These are phyloP conservation scores for Cystobasidium slooffiae DNA, from an alignment of 1,284 basidiomycete species.

Conservation along the genomic window DNA sequence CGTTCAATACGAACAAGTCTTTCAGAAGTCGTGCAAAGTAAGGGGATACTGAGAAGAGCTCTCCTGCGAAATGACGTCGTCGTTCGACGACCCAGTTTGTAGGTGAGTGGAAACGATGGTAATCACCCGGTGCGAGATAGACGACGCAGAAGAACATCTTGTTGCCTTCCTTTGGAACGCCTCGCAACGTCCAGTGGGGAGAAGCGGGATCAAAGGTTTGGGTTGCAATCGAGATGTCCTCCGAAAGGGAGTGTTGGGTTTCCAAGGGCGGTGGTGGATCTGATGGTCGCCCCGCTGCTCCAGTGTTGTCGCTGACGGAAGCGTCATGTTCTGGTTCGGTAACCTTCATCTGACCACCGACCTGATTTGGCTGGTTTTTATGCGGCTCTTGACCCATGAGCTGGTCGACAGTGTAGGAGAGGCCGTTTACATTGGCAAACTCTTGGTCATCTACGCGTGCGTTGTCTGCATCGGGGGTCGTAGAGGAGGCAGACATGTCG, in stretches of 20 bases:
- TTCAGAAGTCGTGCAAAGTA: slow-evolving; percentile 90
- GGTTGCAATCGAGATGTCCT: slow-evolving; percentile 39
- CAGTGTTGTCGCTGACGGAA: background rate
- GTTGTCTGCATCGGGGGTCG: slow-evolving; percentile 56
- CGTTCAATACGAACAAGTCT: slow-evolving; percentile 95
- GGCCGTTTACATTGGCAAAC: slow-evolving; percentile 96
- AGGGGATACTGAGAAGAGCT: slow-evolving; percentile 94
- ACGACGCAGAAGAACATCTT: slow-evolving; percentile 90
- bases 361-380: slow-evolving; percentile 18
- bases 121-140: slow-evolving; percentile 97
- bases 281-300: slow-evolving; percentile 1
- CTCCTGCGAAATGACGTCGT: slow-evolving; percentile 88
- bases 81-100: slow-evolving; percentile 97
- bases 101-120: slow-evolving; percentile 96
- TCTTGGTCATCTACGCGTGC: slow-evolving; percentile 74
- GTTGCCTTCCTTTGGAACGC: slow-evolving; percentile 67
- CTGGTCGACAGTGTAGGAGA: slow-evolving; percentile 87
- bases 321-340: slow-evolving; percentile 20
- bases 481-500: slow-evolving; percentile 15
- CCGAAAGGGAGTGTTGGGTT: slow-evolving; percentile 25
- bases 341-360: background rate
- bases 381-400: slow-evolving; percentile 59
- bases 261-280: background rate
- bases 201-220: slow-evolving; percentile 56
- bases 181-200: slow-evolving; percentile 55